Base-by-base conservation (phyloP, 805 yeast genomes). In the Zygosaccharomyces lentus region DNA sequence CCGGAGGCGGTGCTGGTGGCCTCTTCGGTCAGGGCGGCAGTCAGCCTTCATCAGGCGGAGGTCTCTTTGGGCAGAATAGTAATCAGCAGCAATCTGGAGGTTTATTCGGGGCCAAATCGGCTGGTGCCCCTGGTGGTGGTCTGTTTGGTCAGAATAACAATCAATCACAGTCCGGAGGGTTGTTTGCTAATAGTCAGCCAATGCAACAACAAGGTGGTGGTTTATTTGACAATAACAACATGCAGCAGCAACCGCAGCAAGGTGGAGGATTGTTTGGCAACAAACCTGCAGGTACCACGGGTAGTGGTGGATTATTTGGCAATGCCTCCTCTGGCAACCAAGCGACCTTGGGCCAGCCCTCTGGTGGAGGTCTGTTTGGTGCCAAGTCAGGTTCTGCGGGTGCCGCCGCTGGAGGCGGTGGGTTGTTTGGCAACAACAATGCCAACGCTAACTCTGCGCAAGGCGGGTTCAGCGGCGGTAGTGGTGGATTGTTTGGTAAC, bases 221-320 rank as follows among this genome's bases (percentile, higher is more conserved):
- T 2, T 46, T 53, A 6, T 64, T 66, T 51, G 72, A 70, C 2
- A 52, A 51, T 15, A 56, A 48, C 6, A 53, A 62, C 27, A 36
- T 56, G 47, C 47, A 48, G 43, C 55, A 47, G 32, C 59, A 36
- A 31, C 48, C 37, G 46, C 53, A 27, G 42, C 41, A 29, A 46
- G 47, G 40, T n/a, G 70, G 70, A 12, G 64, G 67, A 3, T 54
- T 69, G 29, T 77, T 76, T 56, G 79, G 79, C 30, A 58, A 64
- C 29, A 67, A 66, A 43, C 61, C 70, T 46, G 55, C 61, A n/a
- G 52, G 52, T 10, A 48, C 57, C 51, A 46, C 53, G 23, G 49
- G 45, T 15, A 64, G 65, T 9, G 66, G 65, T 10, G 66, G 66
- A 16, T 49, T 59, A 23, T 61, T 64, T 53, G 67, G 66, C n/a